phyloP scores from a whole-genome alignment of 2,329 filamentous ascomycete species.

The Lasiodiplodia sp. region DNA sequence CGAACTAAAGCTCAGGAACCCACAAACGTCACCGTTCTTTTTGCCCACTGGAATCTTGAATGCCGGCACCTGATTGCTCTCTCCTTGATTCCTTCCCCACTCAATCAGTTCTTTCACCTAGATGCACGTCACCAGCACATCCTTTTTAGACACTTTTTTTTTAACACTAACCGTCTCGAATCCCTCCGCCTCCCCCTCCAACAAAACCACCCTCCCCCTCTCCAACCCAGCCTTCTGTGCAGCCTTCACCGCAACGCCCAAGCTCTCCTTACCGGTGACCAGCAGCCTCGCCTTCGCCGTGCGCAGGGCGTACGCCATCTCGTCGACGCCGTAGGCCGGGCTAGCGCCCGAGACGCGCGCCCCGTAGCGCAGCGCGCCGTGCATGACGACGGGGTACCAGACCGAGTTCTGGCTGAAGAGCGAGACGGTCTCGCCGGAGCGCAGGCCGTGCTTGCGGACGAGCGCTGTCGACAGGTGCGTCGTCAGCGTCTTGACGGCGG shows the following conservation, averaged over 20 bases:
- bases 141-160: no score
- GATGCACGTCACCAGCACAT: neutral
- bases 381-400: slow-evolving; percentile 72
- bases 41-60: slow-evolving; percentile 61
- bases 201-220: slow-evolving; percentile 61
- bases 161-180: slow-evolving; percentile 49
- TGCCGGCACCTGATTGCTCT: slow-evolving; percentile 53
- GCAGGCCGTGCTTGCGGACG: slow-evolving; percentile 62
- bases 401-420: slow-evolving; percentile 71
- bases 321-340: slow-evolving; percentile 71
- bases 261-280: slow-evolving; percentile 63
- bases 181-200: slow-evolving; percentile 61
- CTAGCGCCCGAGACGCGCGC: slow-evolving; percentile 68
- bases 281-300: slow-evolving; percentile 65
- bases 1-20: slow-evolving; percentile 59
- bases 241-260: slow-evolving; percentile 63
- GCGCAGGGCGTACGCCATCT: slow-evolving; percentile 71
- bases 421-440: slow-evolving; percentile 63
- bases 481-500: slow-evolving; percentile 64
- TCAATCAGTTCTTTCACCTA: slow-evolving; percentile 54
- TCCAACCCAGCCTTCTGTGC: slow-evolving; percentile 63
- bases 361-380: slow-evolving; percentile 60
- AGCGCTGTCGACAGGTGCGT: slow-evolving; percentile 68
- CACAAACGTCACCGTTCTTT: slow-evolving; percentile 64
- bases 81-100: slow-evolving; percentile 52